Evolutionary conservation across 2,329 filamentous ascomycete genomes (phyloP).

Genomic region (Lojkania enalia): DNA sequence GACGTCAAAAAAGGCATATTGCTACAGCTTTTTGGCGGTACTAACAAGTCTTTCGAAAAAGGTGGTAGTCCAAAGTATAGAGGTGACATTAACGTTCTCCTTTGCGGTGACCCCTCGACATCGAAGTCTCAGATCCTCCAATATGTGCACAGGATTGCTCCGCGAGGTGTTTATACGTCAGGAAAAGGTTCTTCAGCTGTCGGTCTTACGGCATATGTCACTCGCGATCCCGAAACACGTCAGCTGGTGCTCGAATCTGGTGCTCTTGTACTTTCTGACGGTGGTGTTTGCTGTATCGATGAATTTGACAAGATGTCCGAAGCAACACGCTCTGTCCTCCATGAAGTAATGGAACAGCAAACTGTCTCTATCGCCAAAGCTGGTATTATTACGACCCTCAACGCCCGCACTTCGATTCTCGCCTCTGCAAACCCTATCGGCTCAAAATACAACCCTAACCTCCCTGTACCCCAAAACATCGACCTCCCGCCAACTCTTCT

Average conservation of each 20-base stretch:
- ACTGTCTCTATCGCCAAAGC: constrained; percentile 79
- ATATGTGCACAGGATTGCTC: constrained; percentile 97
- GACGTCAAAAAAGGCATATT: constrained; percentile 99
- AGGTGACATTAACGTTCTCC: constrained; percentile 94
- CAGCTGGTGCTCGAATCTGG: constrained; percentile 76
- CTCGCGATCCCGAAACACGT: constrained; percentile 72
- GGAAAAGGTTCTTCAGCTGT: constrained; percentile 77
- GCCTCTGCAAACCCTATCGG: constrained; percentile 98
- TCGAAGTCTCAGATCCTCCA: constrained; percentile 92
- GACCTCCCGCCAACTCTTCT: constrained; percentile 93
- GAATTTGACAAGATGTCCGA: constrained; percentile 83
- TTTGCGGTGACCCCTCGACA: constrained; percentile 96
- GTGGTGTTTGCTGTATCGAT: constrained; percentile 77
- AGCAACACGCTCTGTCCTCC: constrained; percentile 71
- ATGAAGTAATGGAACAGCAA: constrained; percentile 83
- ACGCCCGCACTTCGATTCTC: constrained; percentile 91
- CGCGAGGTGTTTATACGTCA: constrained; percentile 78
- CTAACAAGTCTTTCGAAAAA: constrained; percentile 97
- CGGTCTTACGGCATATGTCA: constrained; percentile 77
- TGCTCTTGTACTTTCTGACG: constrained; percentile 72
- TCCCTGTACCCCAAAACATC: constrained; percentile 97
- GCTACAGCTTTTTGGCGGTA: constrained; percentile 93
- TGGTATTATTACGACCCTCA: constrained; percentile 83
- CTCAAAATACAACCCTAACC: constrained; percentile 93
- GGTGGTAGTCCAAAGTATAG: constrained; percentile 93